phyloP scores from a whole-genome alignment of 768 basidiomycete species.

The Exidia glandulosa region DNA sequence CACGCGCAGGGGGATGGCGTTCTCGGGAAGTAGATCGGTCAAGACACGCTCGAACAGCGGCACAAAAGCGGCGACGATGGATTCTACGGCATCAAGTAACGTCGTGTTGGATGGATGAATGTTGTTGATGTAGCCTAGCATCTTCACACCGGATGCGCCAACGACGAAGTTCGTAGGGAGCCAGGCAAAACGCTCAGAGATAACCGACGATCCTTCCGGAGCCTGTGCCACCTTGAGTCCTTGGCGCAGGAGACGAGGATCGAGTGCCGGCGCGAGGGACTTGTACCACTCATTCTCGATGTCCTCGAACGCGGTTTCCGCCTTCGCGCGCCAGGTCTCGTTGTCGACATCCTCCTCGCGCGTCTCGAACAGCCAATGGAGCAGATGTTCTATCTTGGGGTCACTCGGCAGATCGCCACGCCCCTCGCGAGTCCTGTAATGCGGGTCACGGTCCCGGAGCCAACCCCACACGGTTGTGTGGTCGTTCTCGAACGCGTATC shows the following conservation, averaged over 20 bases:
- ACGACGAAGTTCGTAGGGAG: conserved; percentile 35
- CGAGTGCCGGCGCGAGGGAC: too few relatives aligned
- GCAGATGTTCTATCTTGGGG: not conserved
- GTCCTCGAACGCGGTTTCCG: not conserved
- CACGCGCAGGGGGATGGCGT: conserved; percentile 33
- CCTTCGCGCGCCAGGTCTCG: too few relatives aligned
- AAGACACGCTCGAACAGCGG: conserved; percentile 44
- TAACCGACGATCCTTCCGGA: not conserved
- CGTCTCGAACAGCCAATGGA: not conserved
- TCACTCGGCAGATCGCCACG: not conserved
- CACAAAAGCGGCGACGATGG: conserved; percentile 25
- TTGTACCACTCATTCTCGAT: not conserved
- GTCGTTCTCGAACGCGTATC: not conserved
- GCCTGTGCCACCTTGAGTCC: not conserved
- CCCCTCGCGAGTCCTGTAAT: not conserved
- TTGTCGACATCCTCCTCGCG: not conserved
- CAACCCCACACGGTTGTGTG: not conserved
- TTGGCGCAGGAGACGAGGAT: not conserved
- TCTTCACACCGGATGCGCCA: conserved; percentile 17
- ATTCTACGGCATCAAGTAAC: conserved; percentile 24
- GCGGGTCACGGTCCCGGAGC: not conserved
- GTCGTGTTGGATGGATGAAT: conserved; percentile 25
- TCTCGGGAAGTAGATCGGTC: conserved; percentile 41
- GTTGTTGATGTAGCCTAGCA: conserved; percentile 46
- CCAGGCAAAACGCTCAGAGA: conserved; percentile 20